Evolutionary conservation across 2,329 filamentous ascomycete genomes (phyloP), one percentile per base, ranked within the genome.

Genomic region (Lomentospora prolificans): DNA sequence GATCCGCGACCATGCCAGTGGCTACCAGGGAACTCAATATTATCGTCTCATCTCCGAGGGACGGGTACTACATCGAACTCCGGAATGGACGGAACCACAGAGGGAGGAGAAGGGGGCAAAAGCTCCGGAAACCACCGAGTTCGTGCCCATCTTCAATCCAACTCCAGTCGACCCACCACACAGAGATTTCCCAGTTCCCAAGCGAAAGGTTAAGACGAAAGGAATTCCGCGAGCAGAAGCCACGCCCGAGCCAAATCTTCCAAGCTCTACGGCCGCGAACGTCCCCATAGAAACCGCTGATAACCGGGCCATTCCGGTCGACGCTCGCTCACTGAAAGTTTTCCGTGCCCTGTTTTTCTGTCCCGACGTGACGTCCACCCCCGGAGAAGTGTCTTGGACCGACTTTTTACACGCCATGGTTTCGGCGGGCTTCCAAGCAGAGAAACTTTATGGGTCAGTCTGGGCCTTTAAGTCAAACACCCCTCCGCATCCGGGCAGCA

Each of bases 381-480:
- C 74, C 0, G 75, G 76, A 2, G 78, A 81, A 57, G 60, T 83
- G 0, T 51, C 69, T 0, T 84, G 79, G 80, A 66, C 61, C 1
- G 78, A 82, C 53, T 78, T 82, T 54, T 61, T 82, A 0, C 72
- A 76, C 56, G 78, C 78, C 0, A 77, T 83, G 75, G 60, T 61
- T 0, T 67, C 68, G 0, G 69, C 70, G 0, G 81, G 79, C 0
- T 82, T 85, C 55, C 58, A 61, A 0, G 72, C 72, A 0, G 67
- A 80, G 64, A 84, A 85, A 65, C 69, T 84, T 0, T 81, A 82
- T 57, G 79, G 80, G 0, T 84, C 78, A 1, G 76, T 76, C 0
- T 85, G 82, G 82, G 76, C 82, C 9, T 85, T 85, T 58, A 70
- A 67, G 12, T 76, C 75, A 3, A 63, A 63, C 3, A 61, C 60